phyloP scores from a whole-genome alignment of 2,329 filamentous ascomycete genomes.

The Pseudodiploospora longispora region DNA sequence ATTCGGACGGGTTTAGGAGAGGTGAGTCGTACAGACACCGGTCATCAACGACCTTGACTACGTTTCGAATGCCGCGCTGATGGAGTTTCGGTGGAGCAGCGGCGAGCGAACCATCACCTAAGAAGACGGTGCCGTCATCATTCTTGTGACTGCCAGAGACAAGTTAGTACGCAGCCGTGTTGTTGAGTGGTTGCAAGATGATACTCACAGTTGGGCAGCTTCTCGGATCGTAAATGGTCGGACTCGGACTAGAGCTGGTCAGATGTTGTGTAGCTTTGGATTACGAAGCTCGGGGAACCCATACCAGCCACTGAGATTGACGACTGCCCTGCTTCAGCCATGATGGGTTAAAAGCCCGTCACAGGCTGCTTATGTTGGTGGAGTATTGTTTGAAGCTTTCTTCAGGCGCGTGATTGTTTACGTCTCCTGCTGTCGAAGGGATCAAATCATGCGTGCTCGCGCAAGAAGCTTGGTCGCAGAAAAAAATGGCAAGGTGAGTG shows the following conservation, averaged over 20 bases:
- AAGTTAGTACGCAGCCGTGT: conserved; percentile 6
- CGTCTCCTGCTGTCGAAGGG: too few species aligned
- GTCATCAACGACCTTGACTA: conserved; percentile 95
- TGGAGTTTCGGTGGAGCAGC: conserved; percentile 73
- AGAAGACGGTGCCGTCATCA: conserved; percentile 83
- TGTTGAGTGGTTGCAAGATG: background rate
- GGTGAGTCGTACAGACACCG: conserved; percentile 70
- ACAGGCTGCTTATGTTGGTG: conserved; percentile 5
- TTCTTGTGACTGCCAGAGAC: conserved; percentile 42
- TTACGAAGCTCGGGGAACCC: conserved; percentile 9
- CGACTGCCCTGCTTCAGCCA: conserved; percentile 30
- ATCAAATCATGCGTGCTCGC: too few species aligned
- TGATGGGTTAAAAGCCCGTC: conserved; percentile 8
- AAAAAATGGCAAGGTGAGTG: too few species aligned
- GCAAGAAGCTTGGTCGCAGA: too few species aligned
- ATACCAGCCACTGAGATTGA: conserved; percentile 53
- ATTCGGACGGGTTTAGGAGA: background rate
- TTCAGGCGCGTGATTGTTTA: background rate
- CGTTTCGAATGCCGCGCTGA: conserved; percentile 77
- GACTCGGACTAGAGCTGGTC: conserved; percentile 50
- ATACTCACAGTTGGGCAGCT: conserved; percentile 72
- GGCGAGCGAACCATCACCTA: conserved; percentile 96
- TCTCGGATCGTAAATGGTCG: conserved; percentile 78
- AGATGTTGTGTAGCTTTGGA: conserved; percentile 14
- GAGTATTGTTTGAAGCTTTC: background rate